Conservation (phyloP, 345 rosid genomes). For the Linum trigynum region DNA sequence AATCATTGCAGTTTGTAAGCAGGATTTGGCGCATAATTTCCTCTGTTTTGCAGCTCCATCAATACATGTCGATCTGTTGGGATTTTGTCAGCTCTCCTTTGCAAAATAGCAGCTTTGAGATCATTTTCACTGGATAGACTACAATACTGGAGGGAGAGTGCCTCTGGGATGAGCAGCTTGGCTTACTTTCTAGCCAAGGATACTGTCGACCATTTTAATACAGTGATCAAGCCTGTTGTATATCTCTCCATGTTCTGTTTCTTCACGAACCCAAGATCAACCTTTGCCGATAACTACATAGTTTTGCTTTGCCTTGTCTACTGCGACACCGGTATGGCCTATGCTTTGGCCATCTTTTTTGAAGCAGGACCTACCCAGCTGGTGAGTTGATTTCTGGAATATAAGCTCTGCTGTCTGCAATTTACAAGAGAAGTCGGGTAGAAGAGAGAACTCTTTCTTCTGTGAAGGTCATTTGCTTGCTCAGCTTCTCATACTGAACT, state of each 20-base stretch:
- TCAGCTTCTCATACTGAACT: too few relatives aligned
- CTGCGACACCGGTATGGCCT: slow-evolving; percentile 90
- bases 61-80: not conserved
- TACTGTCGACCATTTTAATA: slow-evolving; percentile 71
- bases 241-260: slow-evolving; percentile 87
- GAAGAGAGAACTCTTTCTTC: too few relatives aligned
- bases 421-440: too few relatives aligned
- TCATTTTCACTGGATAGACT: slow-evolving; percentile 79
- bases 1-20: slow-evolving; percentile 89
- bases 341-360: slow-evolving; percentile 72
- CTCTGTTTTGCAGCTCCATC: not conserved
- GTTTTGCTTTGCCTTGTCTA: slow-evolving; percentile 84
- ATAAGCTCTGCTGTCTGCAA: too few relatives aligned
- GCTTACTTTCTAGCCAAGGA: slow-evolving; percentile 95
- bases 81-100: slow-evolving; percentile 64
- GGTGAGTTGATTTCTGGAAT: slow-evolving; percentile 57
- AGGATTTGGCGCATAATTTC: not conserved
- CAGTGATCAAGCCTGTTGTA: slow-evolving; percentile 71
- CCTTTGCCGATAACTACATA: slow-evolving; percentile 61
- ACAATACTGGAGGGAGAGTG: slow-evolving; percentile 91
- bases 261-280: slow-evolving; percentile 85
- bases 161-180: slow-evolving; percentile 86
- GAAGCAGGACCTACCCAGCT: slow-evolving; percentile 81
- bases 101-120: slow-evolving; percentile 87
- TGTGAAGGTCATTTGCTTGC: too few relatives aligned